Conservation (phyloP, 768 basidiomycete species). For the Vararia minispora region DNA sequence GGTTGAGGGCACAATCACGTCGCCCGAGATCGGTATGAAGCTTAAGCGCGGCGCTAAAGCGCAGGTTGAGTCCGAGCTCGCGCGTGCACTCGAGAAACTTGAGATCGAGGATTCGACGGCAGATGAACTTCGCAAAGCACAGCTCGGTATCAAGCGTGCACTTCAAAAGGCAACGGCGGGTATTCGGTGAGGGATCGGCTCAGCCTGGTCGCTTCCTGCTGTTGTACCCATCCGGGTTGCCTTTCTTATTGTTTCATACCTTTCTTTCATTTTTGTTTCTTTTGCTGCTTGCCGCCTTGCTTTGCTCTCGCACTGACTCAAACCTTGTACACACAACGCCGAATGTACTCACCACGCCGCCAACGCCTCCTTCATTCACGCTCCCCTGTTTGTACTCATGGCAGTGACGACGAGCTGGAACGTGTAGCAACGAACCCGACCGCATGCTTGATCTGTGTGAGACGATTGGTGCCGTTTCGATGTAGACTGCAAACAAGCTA, state of each 20-base stretch:
- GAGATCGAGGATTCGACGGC: slow-evolving; percentile 92
- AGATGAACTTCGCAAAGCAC: slow-evolving; percentile 94
- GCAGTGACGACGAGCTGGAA: slow-evolving; percentile 1
- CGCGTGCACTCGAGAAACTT: slow-evolving; percentile 95
- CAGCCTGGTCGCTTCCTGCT: neutral
- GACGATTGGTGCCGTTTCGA: no score
- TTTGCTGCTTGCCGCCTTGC: slow-evolving; percentile 5
- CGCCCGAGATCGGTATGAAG: slow-evolving; percentile 95
- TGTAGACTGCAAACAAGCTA: no score
- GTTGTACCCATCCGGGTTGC: neutral
- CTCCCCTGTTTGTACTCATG: slow-evolving; percentile 5
- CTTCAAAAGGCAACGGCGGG: slow-evolving; percentile 96
- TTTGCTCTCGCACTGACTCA: neutral
- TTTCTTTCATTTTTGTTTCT: slow-evolving; percentile 12
- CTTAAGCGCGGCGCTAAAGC: slow-evolving; percentile 94
- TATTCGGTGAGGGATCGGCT: slow-evolving; percentile 47
- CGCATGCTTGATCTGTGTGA: no score
- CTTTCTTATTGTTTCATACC: slow-evolving; percentile 10
- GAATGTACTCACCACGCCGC: slow-evolving; percentile 7
- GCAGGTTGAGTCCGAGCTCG: slow-evolving; percentile 95
- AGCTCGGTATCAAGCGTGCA: slow-evolving; percentile 91
- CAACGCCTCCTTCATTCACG: slow-evolving; percentile 3
- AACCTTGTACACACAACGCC: neutral
- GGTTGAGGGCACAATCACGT: slow-evolving; percentile 92
- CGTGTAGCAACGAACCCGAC: no score